phyloP scores from a whole-genome alignment of 164 flowering plant genomes.

The Stephania japonica region DNA sequence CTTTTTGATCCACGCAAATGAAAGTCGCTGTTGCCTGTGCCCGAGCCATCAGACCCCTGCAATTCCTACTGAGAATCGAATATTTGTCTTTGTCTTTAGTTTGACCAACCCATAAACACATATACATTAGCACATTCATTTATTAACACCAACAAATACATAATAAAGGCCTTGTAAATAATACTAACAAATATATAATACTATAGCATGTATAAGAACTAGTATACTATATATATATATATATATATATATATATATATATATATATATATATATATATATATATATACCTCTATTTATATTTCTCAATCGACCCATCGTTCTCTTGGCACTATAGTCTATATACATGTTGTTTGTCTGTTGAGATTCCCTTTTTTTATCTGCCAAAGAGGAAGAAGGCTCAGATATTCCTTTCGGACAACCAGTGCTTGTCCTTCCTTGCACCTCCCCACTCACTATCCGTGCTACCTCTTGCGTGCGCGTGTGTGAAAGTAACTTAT shows the following conservation, averaged over 20 bases:
- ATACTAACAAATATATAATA: too few species aligned
- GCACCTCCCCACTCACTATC: background rate
- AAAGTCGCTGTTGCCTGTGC: too few species aligned
- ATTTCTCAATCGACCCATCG: background rate
- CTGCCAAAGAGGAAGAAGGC: conserved; percentile 3
- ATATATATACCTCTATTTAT: background rate
- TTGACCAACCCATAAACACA: too few species aligned
- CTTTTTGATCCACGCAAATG: too few species aligned
- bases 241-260: too few species aligned
- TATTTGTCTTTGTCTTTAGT: background rate
- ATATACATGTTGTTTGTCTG: background rate
- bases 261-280: too few species aligned
- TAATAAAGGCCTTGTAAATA: too few species aligned
- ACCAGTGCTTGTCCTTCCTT: background rate
- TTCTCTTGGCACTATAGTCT: background rate
- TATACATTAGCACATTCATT: too few species aligned
- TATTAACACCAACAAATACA: too few species aligned
- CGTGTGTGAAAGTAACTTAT: background rate
- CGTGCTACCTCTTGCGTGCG: background rate
- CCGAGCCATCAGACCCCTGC: background rate
- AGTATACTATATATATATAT: too few species aligned
- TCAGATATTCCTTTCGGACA: background rate
- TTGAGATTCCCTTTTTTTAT: background rate
- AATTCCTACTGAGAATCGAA: background rate
- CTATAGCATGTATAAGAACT: too few species aligned